Base-by-base conservation (phyloP, 176 grass and related monocot species). In the Aegilops bicornis region DNA sequence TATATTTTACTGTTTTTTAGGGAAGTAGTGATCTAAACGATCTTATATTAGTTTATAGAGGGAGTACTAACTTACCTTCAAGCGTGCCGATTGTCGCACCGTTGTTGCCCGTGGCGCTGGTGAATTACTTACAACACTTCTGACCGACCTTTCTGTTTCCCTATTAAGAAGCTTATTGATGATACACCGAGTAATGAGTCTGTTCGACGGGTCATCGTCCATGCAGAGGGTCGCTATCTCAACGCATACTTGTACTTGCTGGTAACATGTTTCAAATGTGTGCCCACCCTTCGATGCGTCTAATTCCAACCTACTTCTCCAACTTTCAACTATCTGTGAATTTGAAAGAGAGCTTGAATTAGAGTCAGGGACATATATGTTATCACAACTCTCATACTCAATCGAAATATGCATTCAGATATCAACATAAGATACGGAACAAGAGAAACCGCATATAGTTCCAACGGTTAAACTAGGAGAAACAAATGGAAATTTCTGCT, bases 261-360 rank as follows among this genome's bases (percentile, higher is more conserved):
- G n/a, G n/a, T 63, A 24, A 36, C 35, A 36, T 36, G 35, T 36
- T 36, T 36, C 6, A 7, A 36, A 7, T 36, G 9, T 11, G 9
- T 25, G 8, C 60, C 35, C 6, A 6, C n/a, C 19, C 43, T 8
- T 14, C 8, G 14, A 31, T 52, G 13, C 16, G 3, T 52, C 7
- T 24, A 29, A 76, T 29, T 76, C 73, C 73, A 76, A 54, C 73
- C 14, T 76, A 76, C 43, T 76, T 27, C 45, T 78, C 30, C 75
- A 61, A 35, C 76, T 58, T 62, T 33, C 54, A 25, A 79, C 31
- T 59, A 62, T 56, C 76, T 79, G 40, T 78, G 19, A 32, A 77
- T 77, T 52, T 35, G 15, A 10, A 47, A 24, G 24, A 1, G 2
- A 61, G 50, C 14, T 15, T 54, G 1, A 59, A 61, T 61, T 79